Base-by-base conservation (phyloP, 768 basidiomycete genomes). In the Lentinus tigrinus region DNA sequence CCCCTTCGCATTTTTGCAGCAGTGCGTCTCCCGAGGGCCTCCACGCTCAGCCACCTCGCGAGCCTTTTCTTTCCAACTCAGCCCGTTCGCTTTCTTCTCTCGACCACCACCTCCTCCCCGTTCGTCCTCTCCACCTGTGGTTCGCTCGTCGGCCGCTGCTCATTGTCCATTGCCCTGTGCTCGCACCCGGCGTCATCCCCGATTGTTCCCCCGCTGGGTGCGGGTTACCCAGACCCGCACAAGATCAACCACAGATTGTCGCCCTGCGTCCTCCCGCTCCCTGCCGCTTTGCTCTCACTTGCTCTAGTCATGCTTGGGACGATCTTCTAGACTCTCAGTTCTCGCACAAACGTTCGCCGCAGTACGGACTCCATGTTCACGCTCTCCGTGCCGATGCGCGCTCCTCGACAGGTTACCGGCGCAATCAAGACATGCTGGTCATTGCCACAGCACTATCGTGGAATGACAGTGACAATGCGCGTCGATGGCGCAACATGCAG, bases 1-100 rank as follows among this genome's bases (percentile, higher is more conserved):
- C 65, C 58, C 61, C 63, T 58, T 63, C 60, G 65, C 68, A 65
- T 69, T 69, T 69, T 69, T 64, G 68, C 66, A 62, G 54, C 57
- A 61, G 63, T 63, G 58, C 63, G 63, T 63, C 68, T 65, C 64
- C 63, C 62, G 62, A 64, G 63, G 54, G 42, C 62, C 57, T 52
- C 60, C 67, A 61, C 63, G 60, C 62, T 63, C 63, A 63, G 63
- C 66, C 66, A 67, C 65, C 26, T 23, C 37, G 21, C 27, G 39
- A 56, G 28, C 44, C 50, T 36, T 49, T 27, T 52, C 55, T 57
- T 60, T 65, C 64, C 59, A 54, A 58, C 64, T 60, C 62, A 61
- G 62, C 61, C 39, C 26, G 14, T 23, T 17, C 47, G 4, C 34
- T 47, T 36, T 50, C 54, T 54, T 16, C 52, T 50, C 24, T 57